phyloP scores from a whole-genome alignment of 441 rosid species.

The Iberis amara region DNA sequence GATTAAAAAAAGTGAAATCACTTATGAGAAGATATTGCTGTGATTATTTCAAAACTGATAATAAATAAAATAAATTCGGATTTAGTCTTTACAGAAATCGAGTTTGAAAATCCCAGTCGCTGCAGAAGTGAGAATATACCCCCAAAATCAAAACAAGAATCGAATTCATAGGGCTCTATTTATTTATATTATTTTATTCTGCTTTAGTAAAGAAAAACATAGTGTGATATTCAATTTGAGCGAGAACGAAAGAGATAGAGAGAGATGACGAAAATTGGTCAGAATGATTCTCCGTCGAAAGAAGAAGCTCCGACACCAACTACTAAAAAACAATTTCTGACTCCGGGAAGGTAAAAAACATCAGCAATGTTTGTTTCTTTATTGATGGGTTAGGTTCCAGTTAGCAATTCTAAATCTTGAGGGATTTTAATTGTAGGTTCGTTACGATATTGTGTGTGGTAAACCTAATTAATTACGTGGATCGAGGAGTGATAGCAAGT shows the following conservation, averaged over 20 bases:
- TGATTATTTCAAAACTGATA: too few relatives aligned
- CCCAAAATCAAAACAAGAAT: slow-evolving; percentile 15
- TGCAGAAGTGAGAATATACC: slow-evolving; percentile 24
- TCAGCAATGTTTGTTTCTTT: background rate
- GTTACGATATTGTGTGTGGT: slow-evolving; percentile 49
- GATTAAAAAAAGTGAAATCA: too few relatives aligned
- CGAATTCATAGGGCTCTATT: background rate
- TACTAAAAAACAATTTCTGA: slow-evolving; percentile 36
- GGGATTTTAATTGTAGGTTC: slow-evolving; percentile 32
- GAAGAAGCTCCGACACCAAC: slow-evolving; percentile 16
- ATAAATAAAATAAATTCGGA: too few relatives aligned
- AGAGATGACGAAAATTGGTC: slow-evolving; percentile 30
- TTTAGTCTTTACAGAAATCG: too few relatives aligned
- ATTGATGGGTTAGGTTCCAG: background rate
- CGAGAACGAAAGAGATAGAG: background rate
- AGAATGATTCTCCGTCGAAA: slow-evolving; percentile 27
- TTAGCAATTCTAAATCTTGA: too few relatives aligned
- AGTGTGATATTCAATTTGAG: slow-evolving; percentile 15
- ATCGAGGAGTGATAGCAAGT: slow-evolving; percentile 69
- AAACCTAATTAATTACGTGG: slow-evolving; percentile 59
- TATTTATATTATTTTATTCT: too few relatives aligned
- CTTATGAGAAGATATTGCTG: too few relatives aligned
- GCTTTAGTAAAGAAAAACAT: slow-evolving; percentile 7
- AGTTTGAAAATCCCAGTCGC: too few relatives aligned
- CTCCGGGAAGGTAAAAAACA: slow-evolving; percentile 44